Base-by-base conservation (phyloP, 1,139 yeast species). In the Geotrichum fermentans region DNA sequence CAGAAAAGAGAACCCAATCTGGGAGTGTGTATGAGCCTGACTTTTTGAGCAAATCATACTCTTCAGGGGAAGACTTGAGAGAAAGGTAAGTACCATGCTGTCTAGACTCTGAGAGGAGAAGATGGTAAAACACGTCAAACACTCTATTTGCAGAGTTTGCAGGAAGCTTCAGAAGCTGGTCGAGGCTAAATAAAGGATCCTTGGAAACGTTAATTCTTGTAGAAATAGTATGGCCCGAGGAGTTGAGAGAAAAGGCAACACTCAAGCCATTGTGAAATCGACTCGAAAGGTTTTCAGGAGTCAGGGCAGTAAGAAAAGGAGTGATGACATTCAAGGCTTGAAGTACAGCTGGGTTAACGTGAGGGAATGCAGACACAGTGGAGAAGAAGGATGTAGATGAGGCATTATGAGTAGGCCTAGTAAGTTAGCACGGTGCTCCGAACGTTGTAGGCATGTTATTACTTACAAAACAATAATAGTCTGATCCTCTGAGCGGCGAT, bases 401-500 rank as follows among this genome's bases (percentile, higher is more conserved):
- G 21, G 61, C 54, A 14, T 49, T 43, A 34, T 55, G 55, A 1
- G 60, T 54, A 1, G 60, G 63, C 18, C 48, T 47, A 47, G 21
- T 42, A 39, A 24, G 14, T 13, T 22, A 18, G 26, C 8, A 16
- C 29, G 20, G 13, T n/a, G 22, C 16, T 18, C 13, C n/a, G 5
- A 38, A 7, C 7, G n/a, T n/a, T 16, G 16, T 17, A 24, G 24
- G 20, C 35, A 36, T 13, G 39, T n/a, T 24, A 10, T 24, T 10
- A 61, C 65, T 55, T 56, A 61, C 65, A 60, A 52, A 8, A 70
- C 56, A 36, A 70, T 53, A 14, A 70, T 52, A 17, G 72, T 63
- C 55, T 70, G 73, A 50, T 70, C 73, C 53, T 70, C 74, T 2
- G 66, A 62, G 28, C 73, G 61, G 30, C 66, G 57, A 45, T 61